These are phyloP conservation scores for Zancudomyces culisetae DNA, from an alignment of 371 early-diverging fungal genomes.

Conservation along the genomic window DNA sequence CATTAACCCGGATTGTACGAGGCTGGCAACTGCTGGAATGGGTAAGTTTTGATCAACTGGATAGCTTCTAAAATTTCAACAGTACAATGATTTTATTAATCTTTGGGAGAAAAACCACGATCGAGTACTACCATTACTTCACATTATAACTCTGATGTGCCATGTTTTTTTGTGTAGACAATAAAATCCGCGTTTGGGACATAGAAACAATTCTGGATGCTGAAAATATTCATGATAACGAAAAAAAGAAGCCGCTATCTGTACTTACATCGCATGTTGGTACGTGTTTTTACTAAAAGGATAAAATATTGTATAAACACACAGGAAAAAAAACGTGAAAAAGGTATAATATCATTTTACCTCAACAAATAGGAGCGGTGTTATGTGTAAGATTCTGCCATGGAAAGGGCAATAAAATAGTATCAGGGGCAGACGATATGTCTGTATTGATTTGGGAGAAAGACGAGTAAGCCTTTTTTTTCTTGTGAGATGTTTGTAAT, in stretches of 20 bases:
- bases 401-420: slow-evolving; percentile 51
- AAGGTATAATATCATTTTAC: too few relatives aligned
- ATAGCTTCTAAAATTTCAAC: neutral
- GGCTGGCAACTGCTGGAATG: slow-evolving; percentile 74
- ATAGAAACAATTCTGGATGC: slow-evolving; percentile 39
- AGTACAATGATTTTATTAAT: neutral
- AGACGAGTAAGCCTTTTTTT: slow-evolving; percentile 28
- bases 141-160: neutral
- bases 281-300: neutral
- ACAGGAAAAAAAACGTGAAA: neutral
- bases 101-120: neutral
- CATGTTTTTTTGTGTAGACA: slow-evolving; percentile 22
- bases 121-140: neutral
- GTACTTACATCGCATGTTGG: slow-evolving; percentile 58
- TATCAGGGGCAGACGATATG: slow-evolving; percentile 76
- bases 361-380: slow-evolving; percentile 73
- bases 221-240: slow-evolving; percentile 27
- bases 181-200: slow-evolving; percentile 70
- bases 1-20: slow-evolving; percentile 62
- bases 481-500: neutral
- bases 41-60: neutral
- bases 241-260: slow-evolving; percentile 45
- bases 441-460: slow-evolving; percentile 82
- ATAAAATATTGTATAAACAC: neutral
- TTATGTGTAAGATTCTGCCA: slow-evolving; percentile 78